Base-by-base conservation (phyloP, 2,329 filamentous ascomycete genomes). In the Microdochium paspali region DNA sequence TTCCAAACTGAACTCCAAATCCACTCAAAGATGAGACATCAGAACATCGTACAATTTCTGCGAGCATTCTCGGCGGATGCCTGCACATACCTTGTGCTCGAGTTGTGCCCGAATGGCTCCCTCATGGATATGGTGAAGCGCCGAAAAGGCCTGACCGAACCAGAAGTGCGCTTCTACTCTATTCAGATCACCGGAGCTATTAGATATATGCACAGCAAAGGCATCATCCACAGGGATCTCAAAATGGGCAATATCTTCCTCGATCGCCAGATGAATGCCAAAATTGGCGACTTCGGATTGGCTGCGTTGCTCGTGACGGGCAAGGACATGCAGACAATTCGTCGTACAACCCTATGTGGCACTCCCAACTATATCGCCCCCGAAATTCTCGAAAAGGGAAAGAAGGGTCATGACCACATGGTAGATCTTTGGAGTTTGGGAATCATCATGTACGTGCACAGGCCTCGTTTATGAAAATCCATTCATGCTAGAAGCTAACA, bases 191-290 rank as follows among this genome's bases (percentile, higher is more conserved):
- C 91, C 54, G 93, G 93, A 30, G 93, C 93, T 31, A 91, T 98
- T 67, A 97, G 97, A 67, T 98, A 98, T 63, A 87, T 98, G 73
- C 94, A 98, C 66, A 83, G 83, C 60, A 87, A 94, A 62, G 93
- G 91, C 54, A 94, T 98, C 52, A 95, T 97, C 45, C 93, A 98
- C 66, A 82, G 93, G 45, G 93, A 98, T 66, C 69, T 98, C 57
- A 98, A 98, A 69, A 97, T 96, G 74, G 94, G 93, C 44, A 98
- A 98, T 64, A 84, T 98, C 55, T 98, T 98, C 60, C 75, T 98
- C 46, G 93, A 98, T 64, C 80, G 81, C 47, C 76, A 90, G 55
- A 96, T 98, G 91, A 95, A 98, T 60, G 85, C 95, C 58, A 98
- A 98, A 65, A 89, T 98, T 58, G 93, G 93, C 42, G 93, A 98